Evolutionary conservation across 257 asterid species (phyloP), one percentile per base, ranked within the genome.

Genomic region (Solanum virginianum): DNA sequence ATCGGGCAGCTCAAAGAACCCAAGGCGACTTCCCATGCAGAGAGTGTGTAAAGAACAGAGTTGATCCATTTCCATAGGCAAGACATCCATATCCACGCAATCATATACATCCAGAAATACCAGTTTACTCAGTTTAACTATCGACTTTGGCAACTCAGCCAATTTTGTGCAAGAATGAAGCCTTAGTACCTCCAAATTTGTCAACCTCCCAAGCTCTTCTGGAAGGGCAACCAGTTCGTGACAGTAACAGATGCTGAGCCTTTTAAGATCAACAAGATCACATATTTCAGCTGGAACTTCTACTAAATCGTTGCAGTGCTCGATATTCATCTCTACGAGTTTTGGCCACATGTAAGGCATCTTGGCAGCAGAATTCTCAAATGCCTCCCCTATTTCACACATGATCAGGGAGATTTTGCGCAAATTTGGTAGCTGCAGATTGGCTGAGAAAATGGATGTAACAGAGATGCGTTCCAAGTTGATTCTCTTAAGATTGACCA

Each of bases 401-500:
- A 82, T 84, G 84, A 80, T 57, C 39, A 89, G 39, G 41, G 91
- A 87, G 82, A 89, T 72, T 72, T 89, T 89, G 71, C 26, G 49
- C 86, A 89, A 81, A 36, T 86, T 86, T 63, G 62, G 80, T n/a
- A 89, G 70, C 45, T 63, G 75, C n/a, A 82, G 69, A 12, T 81
- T 53, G 47, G 88, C 45, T 63, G 80, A 13, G 39, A 71, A 10
- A 43, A 87, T 72, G 66, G 87, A 87, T 32, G 89, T 53, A 80
- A 87, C 51, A 6, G 91, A 87, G 45, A 89, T 80, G 54, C 81
- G 88, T 29, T 87, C 90, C 83, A 89, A 59, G 47, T 87, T 72
- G 68, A 89, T 81, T 81, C 86, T 87, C 90, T 87, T 87, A 22
- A 89, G 89, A 69, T 87, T 85, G 41, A 59, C 51, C 53, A 89